Percentiles rank a stretch among this genome's conserved stretches.
Conservation (phyloP, 2,329 filamentous ascomycete species). For the Claviceps maximensis region DNA sequence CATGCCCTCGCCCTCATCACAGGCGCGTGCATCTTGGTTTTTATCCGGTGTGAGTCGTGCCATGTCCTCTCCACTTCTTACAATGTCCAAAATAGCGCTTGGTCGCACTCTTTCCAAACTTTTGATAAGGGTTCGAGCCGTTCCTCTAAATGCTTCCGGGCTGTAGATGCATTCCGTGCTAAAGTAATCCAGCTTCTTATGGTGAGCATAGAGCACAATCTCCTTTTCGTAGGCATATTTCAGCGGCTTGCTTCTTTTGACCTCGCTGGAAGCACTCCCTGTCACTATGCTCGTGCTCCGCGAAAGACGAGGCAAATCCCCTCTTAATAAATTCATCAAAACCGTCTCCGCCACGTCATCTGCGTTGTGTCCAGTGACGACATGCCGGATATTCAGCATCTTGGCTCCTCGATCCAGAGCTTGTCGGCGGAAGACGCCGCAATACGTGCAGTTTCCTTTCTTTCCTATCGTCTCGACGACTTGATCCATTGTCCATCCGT, state of each 20-base stretch:
- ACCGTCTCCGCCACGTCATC: conserved; percentile 97
- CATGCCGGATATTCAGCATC: conserved; percentile 75
- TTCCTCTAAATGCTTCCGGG: conserved; percentile 89
- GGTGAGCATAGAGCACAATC: conserved; percentile 93
- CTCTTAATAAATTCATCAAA: conserved; percentile 89
- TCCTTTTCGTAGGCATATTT: conserved; percentile 99
- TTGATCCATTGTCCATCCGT: conserved; percentile 99
- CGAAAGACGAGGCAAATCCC: conserved; percentile 76
- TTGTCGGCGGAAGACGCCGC: conserved; percentile 88
- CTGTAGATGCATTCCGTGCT: conserved; percentile 98
- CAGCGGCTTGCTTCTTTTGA: conserved; percentile 89
- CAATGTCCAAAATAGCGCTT: conserved; percentile 89
- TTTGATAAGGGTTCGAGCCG: conserved; percentile 84
- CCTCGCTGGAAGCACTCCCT: conserved; percentile 62
- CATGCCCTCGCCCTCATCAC: conserved; percentile 24
- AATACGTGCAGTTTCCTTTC: conserved; percentile 98
- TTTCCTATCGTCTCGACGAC: conserved; percentile 94
- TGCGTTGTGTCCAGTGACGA: conserved; percentile 94
- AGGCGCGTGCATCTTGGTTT: conserved; percentile 21
- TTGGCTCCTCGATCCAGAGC: conserved; percentile 87
- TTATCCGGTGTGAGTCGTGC: conserved; percentile 49
- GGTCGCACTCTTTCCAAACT: conserved; percentile 86
- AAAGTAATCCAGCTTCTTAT: conserved; percentile 96
- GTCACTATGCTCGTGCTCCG: conserved; percentile 86
- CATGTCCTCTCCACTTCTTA: conserved; percentile 93